Percentiles rank a stretch among this genome's conserved stretches.
phyloP scores from a whole-genome alignment of 1,139 yeast species.

The Hyphopichia burtonii region DNA sequence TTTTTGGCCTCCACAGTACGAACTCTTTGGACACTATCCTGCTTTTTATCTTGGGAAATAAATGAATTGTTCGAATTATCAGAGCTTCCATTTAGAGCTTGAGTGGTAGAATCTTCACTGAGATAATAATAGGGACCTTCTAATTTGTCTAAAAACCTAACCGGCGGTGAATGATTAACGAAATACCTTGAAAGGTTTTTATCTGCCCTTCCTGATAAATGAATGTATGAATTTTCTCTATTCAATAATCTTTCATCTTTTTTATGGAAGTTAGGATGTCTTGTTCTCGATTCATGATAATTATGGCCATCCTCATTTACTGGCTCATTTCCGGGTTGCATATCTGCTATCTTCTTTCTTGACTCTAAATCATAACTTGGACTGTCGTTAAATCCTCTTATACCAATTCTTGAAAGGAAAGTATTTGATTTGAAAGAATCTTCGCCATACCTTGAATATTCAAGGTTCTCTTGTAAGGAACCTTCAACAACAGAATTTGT shows the following conservation, averaged over 20 bases:
- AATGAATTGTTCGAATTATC: not conserved
- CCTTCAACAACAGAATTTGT: no score
- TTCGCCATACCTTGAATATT: no score
- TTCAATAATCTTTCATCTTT: conserved; percentile 8
- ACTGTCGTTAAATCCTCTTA: no score
- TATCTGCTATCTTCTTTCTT: no score
- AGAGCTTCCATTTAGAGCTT: not conserved
- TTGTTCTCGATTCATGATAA: not conserved
- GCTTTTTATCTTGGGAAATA: not conserved
- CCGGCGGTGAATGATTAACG: conserved; percentile 5
- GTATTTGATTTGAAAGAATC: no score
- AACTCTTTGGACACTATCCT: not conserved
- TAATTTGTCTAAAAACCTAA: conserved; percentile 8
- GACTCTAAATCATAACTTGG: no score
- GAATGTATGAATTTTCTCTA: conserved; percentile 6
- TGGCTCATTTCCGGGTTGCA: no score
- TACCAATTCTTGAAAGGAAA: no score
- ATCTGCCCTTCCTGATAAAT: conserved; percentile 12
- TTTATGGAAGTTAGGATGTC: conserved; percentile 15
- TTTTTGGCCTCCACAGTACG: not conserved
- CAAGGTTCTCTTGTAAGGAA: no score
- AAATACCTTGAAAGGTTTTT: conserved; percentile 13
- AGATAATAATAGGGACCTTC: conserved; percentile 16
- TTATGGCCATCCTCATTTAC: not conserved
- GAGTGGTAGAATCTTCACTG: not conserved